phyloP scores from a whole-genome alignment of 305 asterid species.

The Fraxinus paxiana region DNA sequence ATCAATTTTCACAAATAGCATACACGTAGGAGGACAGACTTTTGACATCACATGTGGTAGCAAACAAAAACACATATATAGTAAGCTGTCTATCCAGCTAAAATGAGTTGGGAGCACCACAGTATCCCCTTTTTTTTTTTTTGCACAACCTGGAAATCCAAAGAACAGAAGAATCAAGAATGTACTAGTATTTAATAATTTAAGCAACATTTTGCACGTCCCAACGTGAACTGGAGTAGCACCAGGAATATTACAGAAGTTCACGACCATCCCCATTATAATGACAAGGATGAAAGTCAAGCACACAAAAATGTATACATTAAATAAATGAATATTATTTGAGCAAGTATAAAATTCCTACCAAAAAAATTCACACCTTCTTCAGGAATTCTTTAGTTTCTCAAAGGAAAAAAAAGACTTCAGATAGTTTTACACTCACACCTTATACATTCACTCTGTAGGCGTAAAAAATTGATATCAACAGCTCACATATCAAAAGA shows the following conservation, averaged over 20 bases:
- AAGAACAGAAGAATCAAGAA: not conserved
- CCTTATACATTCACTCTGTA: not conserved
- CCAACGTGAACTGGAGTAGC: not conserved
- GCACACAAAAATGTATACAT: not conserved
- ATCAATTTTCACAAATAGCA: conserved; percentile 13
- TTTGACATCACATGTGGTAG: not conserved
- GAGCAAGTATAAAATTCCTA: not conserved
- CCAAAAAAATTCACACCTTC: not conserved
- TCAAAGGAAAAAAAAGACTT: not conserved
- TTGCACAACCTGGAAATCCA: not conserved
- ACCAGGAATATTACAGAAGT: not conserved
- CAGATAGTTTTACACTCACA: not conserved
- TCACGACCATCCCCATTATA: not conserved
- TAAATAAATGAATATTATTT: not conserved
- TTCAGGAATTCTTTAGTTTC: not conserved
- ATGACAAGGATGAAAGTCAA: not conserved
- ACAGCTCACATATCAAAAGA: not conserved
- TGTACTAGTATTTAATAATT: not conserved
- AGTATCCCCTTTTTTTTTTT: not conserved
- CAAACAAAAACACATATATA: not conserved
- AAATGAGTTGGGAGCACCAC: not conserved
- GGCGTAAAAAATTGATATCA: not conserved
- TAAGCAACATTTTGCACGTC: not conserved
- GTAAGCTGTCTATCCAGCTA: not conserved
- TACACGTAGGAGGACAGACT: not conserved